A percentile compares a stretch with the other conserved stretches of the same genome.
phyloP scores from a whole-genome alignment of 495 filamentous ascomycete species.

The Viridothelium virens region DNA sequence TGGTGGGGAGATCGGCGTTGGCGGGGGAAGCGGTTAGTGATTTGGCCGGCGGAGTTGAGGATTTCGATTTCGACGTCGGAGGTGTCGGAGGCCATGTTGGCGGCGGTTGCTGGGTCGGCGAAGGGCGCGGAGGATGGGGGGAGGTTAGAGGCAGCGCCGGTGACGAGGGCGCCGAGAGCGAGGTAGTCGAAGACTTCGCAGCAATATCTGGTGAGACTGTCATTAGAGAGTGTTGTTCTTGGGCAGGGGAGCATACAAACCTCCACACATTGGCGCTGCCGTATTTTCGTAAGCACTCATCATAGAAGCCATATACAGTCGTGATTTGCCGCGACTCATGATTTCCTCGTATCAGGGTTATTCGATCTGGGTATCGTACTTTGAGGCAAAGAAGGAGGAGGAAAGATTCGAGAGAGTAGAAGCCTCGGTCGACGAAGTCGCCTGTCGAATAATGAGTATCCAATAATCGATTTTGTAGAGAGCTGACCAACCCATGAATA shows the following conservation, averaged over 20 bases:
- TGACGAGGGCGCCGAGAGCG: slow-evolving; percentile 86
- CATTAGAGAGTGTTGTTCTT: slow-evolving; percentile 10
- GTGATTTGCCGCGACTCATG: slow-evolving; percentile 98
- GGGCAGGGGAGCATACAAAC: slow-evolving; percentile 30
- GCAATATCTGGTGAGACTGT: slow-evolving; percentile 50
- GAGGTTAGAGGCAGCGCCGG: slow-evolving; percentile 74
- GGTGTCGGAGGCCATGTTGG: slow-evolving; percentile 41
- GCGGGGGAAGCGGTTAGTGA: slow-evolving; percentile 64
- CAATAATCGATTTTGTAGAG: background rate
- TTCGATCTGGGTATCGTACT: slow-evolving; percentile 94
- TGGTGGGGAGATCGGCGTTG: slow-evolving; percentile 24
- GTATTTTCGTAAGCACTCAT: slow-evolving; percentile 96
- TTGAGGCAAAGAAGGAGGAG: slow-evolving; percentile 91
- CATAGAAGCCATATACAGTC: slow-evolving; percentile 97
- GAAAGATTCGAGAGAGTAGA: slow-evolving; percentile 95
- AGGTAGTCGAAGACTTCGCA: slow-evolving; percentile 99
- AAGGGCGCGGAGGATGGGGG: slow-evolving; percentile 42
- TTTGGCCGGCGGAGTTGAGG: slow-evolving; percentile 67
- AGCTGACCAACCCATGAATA: slow-evolving; percentile 53
- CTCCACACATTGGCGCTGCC: slow-evolving; percentile 95
- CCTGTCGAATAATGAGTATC: slow-evolving; percentile 39
- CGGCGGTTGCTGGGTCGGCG: slow-evolving; percentile 33
- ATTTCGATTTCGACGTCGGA: slow-evolving; percentile 89
- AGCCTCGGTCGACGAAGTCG: slow-evolving; percentile 96
- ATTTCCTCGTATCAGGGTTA: slow-evolving; percentile 93